Evolutionary conservation across 2,329 filamentous ascomycete genomes (phyloP).

Genomic region (Scopulariopsis brevicaulis): DNA sequence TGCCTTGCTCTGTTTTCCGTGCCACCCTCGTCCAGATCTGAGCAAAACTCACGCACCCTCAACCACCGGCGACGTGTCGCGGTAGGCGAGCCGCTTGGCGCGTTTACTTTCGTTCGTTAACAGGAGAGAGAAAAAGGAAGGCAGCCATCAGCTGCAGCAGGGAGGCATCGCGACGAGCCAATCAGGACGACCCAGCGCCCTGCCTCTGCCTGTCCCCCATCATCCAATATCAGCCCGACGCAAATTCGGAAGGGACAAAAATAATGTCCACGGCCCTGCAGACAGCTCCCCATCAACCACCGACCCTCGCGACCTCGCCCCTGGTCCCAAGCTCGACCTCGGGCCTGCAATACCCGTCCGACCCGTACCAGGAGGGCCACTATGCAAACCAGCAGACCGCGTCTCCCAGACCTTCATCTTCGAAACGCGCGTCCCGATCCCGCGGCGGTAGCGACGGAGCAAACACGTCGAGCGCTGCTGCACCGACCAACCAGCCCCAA

Average conservation of each 20-base stretch:
- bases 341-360: slow-evolving; percentile 39
- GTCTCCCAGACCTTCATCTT: slow-evolving; percentile 34
- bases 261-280: slow-evolving; percentile 57
- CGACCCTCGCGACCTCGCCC: slow-evolving; percentile 33
- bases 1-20: not conserved
- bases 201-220: not conserved
- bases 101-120: not conserved
- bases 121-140: not conserved
- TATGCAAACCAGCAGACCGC: slow-evolving; percentile 38
- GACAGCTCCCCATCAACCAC: slow-evolving; percentile 43
- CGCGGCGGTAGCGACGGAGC: slow-evolving; percentile 31
- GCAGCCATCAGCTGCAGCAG: not conserved
- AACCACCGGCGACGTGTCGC: not conserved
- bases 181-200: not conserved
- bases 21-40: not conserved
- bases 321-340: slow-evolving; percentile 33
- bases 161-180: not conserved
- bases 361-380: slow-evolving; percentile 43
- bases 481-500: not conserved
- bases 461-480: slow-evolving; percentile 17
- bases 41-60: not conserved
- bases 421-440: slow-evolving; percentile 41
- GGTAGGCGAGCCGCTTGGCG: not conserved
- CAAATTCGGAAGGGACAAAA: slow-evolving; percentile 14
- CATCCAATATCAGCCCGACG: not conserved